Conservation (phyloP, 2,329 filamentous ascomycete genomes). For the Trichoderma arundinaceum region DNA sequence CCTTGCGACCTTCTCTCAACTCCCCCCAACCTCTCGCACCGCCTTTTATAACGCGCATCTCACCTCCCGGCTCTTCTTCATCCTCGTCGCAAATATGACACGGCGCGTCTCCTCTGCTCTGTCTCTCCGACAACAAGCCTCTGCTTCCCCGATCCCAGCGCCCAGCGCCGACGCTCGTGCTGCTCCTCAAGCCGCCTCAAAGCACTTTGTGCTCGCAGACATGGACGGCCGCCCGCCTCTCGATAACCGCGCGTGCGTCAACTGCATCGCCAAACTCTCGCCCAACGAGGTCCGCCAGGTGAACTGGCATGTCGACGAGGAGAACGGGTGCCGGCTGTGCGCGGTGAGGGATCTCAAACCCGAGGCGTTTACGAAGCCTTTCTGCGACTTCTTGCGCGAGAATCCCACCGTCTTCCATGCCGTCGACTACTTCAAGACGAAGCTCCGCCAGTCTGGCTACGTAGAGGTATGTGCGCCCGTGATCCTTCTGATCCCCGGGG, state of each 20-base stretch:
- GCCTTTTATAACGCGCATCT: conserved; percentile 4
- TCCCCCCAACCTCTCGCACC: conserved; percentile 3
- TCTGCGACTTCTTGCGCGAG: conserved; percentile 82
- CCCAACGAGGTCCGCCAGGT: conserved; percentile 41
- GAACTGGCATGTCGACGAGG: conserved; percentile 41
- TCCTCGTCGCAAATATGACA: conserved; percentile 47
- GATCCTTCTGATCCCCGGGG: not conserved
- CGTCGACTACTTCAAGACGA: conserved; percentile 76
- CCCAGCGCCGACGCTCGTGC: conserved; percentile 32
- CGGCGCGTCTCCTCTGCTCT: conserved; percentile 53
- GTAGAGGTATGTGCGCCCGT: conserved; percentile 59
- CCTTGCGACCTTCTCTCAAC: not conserved
- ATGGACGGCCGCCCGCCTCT: conserved; percentile 46
- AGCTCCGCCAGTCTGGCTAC: conserved; percentile 76
- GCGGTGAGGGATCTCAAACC: conserved; percentile 50
- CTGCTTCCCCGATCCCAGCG: conserved; percentile 38
- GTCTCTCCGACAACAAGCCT: conserved; percentile 52
- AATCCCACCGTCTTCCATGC: conserved; percentile 96
- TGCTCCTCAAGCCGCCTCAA: conserved; percentile 34
- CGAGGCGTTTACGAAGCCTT: conserved; percentile 78
- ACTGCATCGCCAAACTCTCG: conserved; percentile 46
- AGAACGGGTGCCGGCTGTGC: conserved; percentile 46
- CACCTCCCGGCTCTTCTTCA: not conserved
- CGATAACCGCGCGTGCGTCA: conserved; percentile 48
- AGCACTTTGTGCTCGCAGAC: conserved; percentile 56